phyloP scores from a whole-genome alignment of 1,139 yeast genomes.

The Hansenula lynferdii region DNA sequence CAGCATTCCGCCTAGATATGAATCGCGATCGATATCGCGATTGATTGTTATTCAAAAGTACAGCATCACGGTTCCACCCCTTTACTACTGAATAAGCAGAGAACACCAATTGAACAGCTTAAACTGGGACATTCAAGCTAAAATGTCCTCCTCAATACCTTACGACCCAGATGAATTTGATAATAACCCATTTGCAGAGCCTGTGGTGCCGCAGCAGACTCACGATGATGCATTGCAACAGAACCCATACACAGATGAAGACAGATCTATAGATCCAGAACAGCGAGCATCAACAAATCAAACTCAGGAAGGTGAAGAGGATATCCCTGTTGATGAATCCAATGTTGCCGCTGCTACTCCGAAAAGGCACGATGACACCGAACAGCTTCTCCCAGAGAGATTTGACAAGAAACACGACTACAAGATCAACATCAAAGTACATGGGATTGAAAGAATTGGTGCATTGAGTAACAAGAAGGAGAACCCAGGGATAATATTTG shows the following conservation, averaged over 20 bases:
- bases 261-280: neutral
- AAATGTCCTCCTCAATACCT: conserved; percentile 50
- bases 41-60: too few species aligned
- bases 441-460: conserved; percentile 31
- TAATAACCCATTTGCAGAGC: conserved; percentile 56
- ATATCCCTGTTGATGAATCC: neutral
- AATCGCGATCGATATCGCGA: too few species aligned
- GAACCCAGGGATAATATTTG: conserved; percentile 32
- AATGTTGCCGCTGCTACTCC: neutral
- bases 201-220: conserved; percentile 3
- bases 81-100: too few species aligned
- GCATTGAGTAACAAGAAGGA: conserved; percentile 29
- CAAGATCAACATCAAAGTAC: conserved; percentile 26
- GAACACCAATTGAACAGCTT: neutral
- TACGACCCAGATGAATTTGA: conserved; percentile 66
- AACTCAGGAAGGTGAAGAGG: neutral
- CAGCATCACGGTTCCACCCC: too few species aligned
- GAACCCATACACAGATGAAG: neutral
- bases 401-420: conserved; percentile 15
- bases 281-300: neutral
- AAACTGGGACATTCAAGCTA: neutral
- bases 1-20: too few species aligned
- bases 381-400: conserved; percentile 21
- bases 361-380: neutral
- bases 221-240: conserved; percentile 13